Conservation (phyloP, 2,329 filamentous ascomycete species). For the Apiospora pterosperma region DNA sequence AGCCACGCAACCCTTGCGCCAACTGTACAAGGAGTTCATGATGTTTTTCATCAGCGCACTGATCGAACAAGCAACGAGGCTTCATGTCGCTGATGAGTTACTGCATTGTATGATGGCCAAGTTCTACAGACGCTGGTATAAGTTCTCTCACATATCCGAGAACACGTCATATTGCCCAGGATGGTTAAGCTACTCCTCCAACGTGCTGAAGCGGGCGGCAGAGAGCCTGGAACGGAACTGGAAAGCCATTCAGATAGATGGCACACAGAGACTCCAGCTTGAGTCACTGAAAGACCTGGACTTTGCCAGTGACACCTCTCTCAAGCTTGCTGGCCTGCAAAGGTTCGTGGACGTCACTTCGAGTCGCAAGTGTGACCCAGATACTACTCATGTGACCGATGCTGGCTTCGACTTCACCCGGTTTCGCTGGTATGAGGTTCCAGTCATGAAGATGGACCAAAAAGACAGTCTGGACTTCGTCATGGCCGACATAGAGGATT, state of each 20-base stretch:
- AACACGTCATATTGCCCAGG: background rate
- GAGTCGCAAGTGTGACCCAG: background rate
- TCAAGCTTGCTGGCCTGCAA: background rate
- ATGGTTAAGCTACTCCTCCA: background rate
- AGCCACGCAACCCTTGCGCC: background rate
- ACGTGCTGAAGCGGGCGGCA: background rate
- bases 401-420: background rate
- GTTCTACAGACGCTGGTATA: conserved; percentile 1
- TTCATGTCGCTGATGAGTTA: background rate
- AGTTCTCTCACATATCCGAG: background rate
- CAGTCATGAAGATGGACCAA: background rate
- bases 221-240: background rate
- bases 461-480: background rate
- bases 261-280: background rate
- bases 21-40: conserved; percentile 7
- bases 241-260: background rate
- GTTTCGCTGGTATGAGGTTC: background rate
- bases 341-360: background rate
- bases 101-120: conserved; percentile 4
- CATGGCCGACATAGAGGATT: conserved; percentile 1
- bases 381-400: background rate
- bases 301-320: background rate
- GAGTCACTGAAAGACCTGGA: background rate
- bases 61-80: background rate
- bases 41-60: conserved; percentile 3